Evolutionary conservation across 192 early-diverging fungal species (phyloP), one percentile per base, ranked within the genome.

Genomic region (Jimgerdemannia lactiflua): DNA sequence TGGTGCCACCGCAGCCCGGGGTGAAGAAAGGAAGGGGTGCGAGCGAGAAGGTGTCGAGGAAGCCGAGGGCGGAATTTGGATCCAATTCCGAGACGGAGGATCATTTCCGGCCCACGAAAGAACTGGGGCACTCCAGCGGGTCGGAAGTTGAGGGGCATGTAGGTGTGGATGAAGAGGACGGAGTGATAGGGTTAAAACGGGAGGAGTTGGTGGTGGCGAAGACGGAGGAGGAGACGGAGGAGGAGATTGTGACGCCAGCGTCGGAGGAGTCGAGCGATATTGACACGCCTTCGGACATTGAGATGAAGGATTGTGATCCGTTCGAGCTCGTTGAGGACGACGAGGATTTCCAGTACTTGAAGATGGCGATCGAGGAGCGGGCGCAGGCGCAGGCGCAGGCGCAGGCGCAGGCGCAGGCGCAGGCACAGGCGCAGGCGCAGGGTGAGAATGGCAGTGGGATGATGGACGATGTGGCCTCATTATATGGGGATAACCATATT

Each of bases 331-430:
- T 77, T 3, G 43, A 72, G 19, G 81, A 83, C 77, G 76, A 70
- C 11, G 87, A 88, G 64, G 87, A 88, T 44, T 80, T 82, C 65
- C 73, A 72, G 20, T 88, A 82, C 69, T 76, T 88, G 79, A 79
- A 78, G 29, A 49, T 77, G 8, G 87, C 84, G 11, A 67, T 88
- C 39, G 76, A 82, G 65, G 78, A 80, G 71, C 75, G 81, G 4
- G 77, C 79, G 73, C 71, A 77, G 39, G 76, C 73, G 3, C 73
- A 78, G 41, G 84, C 80, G 39, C 29, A 29, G 29, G 29, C 29
- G 29, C 29, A 29, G 29, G 29, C 29, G 29, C 29, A 29, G 29
- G 29, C 29, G 3, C 73, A 78, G 41, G 80, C 80, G 39, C 29
- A 29, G 29, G 29, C 29, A 1, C 29, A 29, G 29, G 29, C 29